Percentiles rank a stretch among this genome's conserved stretches.
phyloP scores from a whole-genome alignment of 2,329 filamentous ascomycete genomes.

The Lasiodiplodia sp. region DNA sequence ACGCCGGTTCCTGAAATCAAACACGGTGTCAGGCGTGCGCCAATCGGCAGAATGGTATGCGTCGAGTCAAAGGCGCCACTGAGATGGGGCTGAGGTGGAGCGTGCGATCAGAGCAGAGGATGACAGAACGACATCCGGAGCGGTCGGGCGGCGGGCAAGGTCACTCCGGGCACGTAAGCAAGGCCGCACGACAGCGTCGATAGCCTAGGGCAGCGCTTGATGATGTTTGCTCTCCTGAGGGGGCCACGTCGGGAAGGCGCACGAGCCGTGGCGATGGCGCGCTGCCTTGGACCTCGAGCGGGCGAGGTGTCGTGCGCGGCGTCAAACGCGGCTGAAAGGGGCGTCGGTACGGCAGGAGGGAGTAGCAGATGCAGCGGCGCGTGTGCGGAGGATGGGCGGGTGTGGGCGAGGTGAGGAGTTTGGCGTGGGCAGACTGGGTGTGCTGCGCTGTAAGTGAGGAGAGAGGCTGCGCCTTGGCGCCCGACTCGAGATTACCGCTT shows the following conservation, averaged over 20 bases:
- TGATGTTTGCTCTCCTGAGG: constrained; percentile 33
- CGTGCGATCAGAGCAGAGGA: constrained; percentile 27
- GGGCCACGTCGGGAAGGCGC: constrained; percentile 29
- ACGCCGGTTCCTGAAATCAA: constrained; percentile 27
- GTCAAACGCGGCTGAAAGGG: constrained; percentile 1
- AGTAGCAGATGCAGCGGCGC: constrained; percentile 30
- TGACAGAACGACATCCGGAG: constrained; percentile 31
- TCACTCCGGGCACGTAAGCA: constrained; percentile 19
- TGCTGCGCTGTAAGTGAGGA: constrained; percentile 27
- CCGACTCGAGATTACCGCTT: constrained; percentile 28
- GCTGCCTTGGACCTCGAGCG: constrained; percentile 22
- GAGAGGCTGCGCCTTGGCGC: constrained; percentile 27
- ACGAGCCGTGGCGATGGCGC: constrained; percentile 31
- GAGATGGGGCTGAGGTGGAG: constrained; percentile 22
- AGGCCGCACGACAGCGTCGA: constrained; percentile 22
- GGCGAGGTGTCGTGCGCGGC: constrained; percentile 12
- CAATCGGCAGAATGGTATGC: constrained; percentile 19
- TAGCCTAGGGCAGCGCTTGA: constrained; percentile 25
- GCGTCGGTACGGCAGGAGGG: constrained; percentile 8
- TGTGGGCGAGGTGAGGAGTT: constrained; percentile 25
- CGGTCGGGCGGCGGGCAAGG: constrained; percentile 30
- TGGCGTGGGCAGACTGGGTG: constrained; percentile 16
- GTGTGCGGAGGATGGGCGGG: constrained; percentile 21
- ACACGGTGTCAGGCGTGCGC: constrained; percentile 24
- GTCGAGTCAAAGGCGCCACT: constrained; percentile 26